phyloP scores from a whole-genome alignment of 345 rosid species.

The Syzygium aromaticum region DNA sequence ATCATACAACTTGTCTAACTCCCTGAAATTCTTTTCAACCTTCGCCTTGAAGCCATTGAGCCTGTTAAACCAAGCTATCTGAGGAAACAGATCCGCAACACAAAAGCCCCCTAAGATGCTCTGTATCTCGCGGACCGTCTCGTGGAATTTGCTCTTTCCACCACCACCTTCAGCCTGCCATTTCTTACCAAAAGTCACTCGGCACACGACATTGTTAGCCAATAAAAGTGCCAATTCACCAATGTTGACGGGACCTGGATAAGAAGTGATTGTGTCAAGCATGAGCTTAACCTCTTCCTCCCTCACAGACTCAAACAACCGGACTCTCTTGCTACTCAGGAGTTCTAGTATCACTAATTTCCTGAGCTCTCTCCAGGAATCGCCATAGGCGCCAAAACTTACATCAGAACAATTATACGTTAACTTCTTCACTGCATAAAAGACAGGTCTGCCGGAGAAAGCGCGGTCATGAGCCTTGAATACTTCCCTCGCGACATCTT shows the following conservation, averaged over 20 bases:
- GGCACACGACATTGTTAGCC: slow-evolving; percentile 23
- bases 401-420: slow-evolving; percentile 16
- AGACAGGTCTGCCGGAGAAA: slow-evolving; percentile 24
- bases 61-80: slow-evolving; percentile 29
- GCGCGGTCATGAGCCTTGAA: slow-evolving; percentile 29
- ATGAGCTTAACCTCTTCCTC: slow-evolving; percentile 18
- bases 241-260: slow-evolving; percentile 12
- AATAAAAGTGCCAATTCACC: slow-evolving; percentile 4
- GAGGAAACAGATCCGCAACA: slow-evolving; percentile 28
- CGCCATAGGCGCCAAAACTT: slow-evolving; percentile 25
- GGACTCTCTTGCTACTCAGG: slow-evolving; percentile 30
- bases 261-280: slow-evolving; percentile 7
- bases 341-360: slow-evolving; percentile 27
- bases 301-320: slow-evolving; percentile 19
- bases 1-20: slow-evolving; percentile 24
- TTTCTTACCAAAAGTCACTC: slow-evolving; percentile 24
- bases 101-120: slow-evolving; percentile 12
- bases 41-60: slow-evolving; percentile 24
- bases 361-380: slow-evolving; percentile 26
- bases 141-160: slow-evolving; percentile 10
- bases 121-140: slow-evolving; percentile 14
- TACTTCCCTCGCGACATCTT: slow-evolving; percentile 19
- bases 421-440: slow-evolving; percentile 5
- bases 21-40: slow-evolving; percentile 13
- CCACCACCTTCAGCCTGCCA: background rate